Base-by-base conservation (phyloP, 805 yeast species). In the Tetrapisispora taiwanensis region DNA sequence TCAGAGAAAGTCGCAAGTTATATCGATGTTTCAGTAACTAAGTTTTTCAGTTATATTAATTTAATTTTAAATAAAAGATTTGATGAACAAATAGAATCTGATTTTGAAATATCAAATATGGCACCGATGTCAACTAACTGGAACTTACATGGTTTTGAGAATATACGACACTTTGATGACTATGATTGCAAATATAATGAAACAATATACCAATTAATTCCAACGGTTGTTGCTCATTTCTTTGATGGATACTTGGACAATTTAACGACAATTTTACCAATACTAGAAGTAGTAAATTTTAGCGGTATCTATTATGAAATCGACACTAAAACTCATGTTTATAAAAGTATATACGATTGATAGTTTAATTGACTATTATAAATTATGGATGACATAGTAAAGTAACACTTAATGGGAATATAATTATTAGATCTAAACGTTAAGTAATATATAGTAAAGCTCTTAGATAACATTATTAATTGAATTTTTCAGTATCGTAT, bases 11-110 rank as follows among this genome's bases (percentile, higher is more conserved):
- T 66, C 7, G 73, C 72, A 0, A 66, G 65, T 9, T 76, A 70
- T 58, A 76, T 72, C 46, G 92, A 84, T 51, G 65, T 83, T 54
- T 74, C 78, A 24, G 74, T 83, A 0, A 74, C 78, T 4, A 71
- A 75, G 9, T 60, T 81, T 43, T 71, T 81, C 51, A 78, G 75
- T 26, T 66, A 73, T 17, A 69, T 76, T 22, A 74, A 77, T 7
- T 71, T 70, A 36, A 64, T 65, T 4, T 48, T 79, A 37, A 47
- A 68, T 5, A 54, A 59, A 37, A 58, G 82, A 42, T 51, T 52
- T 37, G 19, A 27, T 5, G 33, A 53, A 9, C 50, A 52, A 31
- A 43, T 52, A 9, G 54, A 58, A 9, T 52, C 56, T 50, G 70
- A 64, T 37, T 45, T 72, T 12, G 62, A 65, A 36, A 43, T 56